Percentiles rank a stretch among this genome's conserved stretches.
Conservation (phyloP, 1,284 basidiomycete genomes). For the Exsudoporus floridanus region DNA sequence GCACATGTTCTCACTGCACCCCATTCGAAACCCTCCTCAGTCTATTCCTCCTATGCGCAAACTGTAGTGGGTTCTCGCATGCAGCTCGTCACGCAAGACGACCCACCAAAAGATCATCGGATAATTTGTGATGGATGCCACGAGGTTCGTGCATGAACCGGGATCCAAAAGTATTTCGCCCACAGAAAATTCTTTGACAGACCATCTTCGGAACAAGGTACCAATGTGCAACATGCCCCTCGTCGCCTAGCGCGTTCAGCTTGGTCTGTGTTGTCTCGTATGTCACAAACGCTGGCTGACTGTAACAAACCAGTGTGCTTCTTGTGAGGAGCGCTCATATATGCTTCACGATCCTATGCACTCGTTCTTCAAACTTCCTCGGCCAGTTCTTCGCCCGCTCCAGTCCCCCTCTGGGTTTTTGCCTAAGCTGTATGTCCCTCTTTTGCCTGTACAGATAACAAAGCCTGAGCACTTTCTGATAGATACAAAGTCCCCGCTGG, state of each 20-base stretch:
- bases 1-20: constrained; percentile 47
- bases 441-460: constrained; percentile 15
- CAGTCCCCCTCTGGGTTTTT: constrained; percentile 60
- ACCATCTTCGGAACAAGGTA: constrained; percentile 68
- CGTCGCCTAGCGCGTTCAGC: constrained; percentile 58
- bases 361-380: constrained; percentile 81
- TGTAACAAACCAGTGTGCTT: constrained; percentile 58
- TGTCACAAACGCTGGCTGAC: constrained; percentile 6
- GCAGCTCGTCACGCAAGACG: constrained; percentile 27
- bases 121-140: constrained; percentile 59
- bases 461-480: not conserved
- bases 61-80: constrained; percentile 58
- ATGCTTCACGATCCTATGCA: constrained; percentile 79
- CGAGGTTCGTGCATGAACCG: constrained; percentile 42
- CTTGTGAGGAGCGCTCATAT: constrained; percentile 78
- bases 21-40: constrained; percentile 53
- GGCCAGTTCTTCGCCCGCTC: constrained; percentile 72
- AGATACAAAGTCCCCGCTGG: constrained; percentile 71
- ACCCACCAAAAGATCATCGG: constrained; percentile 50
- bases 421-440: constrained; percentile 55
- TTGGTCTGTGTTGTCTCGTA: constrained; percentile 47
- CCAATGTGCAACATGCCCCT: constrained; percentile 77
- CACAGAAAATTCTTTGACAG: constrained; percentile 36
- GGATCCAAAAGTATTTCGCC: not conserved
- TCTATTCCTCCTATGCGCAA: constrained; percentile 59